Base-by-base conservation (phyloP, 176 grass and related monocot species). In the Carex scoparia region DNA sequence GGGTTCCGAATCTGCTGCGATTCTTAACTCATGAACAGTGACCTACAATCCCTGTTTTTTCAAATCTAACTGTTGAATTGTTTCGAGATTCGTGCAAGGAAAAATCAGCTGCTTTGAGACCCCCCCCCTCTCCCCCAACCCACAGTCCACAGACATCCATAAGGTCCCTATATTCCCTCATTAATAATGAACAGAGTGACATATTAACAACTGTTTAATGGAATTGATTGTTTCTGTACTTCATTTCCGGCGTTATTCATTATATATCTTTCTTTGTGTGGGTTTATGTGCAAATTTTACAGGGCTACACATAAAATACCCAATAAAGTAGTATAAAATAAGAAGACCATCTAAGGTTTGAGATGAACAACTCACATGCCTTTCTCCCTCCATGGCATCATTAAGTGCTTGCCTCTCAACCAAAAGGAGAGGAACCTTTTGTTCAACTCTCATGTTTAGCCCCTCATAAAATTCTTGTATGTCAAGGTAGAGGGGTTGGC, bases 311-410 rank as follows among this genome's bases (percentile, higher is more conserved):
- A 73, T 48, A 16, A 49, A 51, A 18, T 74, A 74, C 15, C 6
- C 40, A 49, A 53, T 74, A 74, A 9, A 51, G 1, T 12, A 68
- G 18, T 74, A 74, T 9, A 51, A 74, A 16, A 51, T 27, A 12
- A 10, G 33, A 74, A 28, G 9, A 49, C 40, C 37, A 42, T 83
- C 30, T 13, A 74, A 61, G 42, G 32, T 87, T 79, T 51, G 86
- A 79, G 2, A 70, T 86, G 33, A 79, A 65, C 30, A 84, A 82
- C 91, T 71, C 85, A 99, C 93, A 61, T 88, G 70, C 65, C 91
- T 99, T 86, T 99, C 93, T 89, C 97, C 97, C 88, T 99, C 93
- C 97, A 99, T 91, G 56, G 93, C 97, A 77, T 99, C 97, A 78
- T 99, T 99, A 61, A 99, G 84, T 87, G 97, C 93, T 86, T 99